Conservation (phyloP, 1,284 basidiomycete species). For the Sphagnurus paluster region DNA sequence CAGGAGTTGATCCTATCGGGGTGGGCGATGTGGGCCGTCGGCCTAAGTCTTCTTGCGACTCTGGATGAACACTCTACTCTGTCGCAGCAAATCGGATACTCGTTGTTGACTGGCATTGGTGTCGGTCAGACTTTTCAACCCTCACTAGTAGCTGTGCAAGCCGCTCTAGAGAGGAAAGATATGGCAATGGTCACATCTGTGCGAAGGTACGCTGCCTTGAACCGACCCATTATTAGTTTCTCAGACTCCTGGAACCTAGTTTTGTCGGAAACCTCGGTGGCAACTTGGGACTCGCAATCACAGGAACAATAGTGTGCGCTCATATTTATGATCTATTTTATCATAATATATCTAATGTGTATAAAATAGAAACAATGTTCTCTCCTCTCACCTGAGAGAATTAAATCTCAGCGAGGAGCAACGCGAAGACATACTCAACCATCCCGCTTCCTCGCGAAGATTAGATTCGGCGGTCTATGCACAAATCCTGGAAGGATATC, state of each 20-base stretch:
- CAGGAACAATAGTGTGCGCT: slow-evolving; percentile 22
- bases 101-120: slow-evolving; percentile 22
- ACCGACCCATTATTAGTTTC: background rate
- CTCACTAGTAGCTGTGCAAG: slow-evolving; percentile 23
- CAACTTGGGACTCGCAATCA: slow-evolving; percentile 22
- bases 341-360: background rate
- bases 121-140: slow-evolving; percentile 25
- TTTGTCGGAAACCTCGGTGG: slow-evolving; percentile 24
- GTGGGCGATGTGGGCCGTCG: slow-evolving; percentile 24
- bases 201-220: slow-evolving; percentile 15
- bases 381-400: slow-evolving; percentile 8
- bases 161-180: slow-evolving; percentile 22
- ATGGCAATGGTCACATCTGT: slow-evolving; percentile 24
- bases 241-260: slow-evolving; percentile 6
- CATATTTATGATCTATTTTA: background rate
- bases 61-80: slow-evolving; percentile 18
- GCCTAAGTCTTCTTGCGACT: slow-evolving; percentile 20
- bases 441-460: slow-evolving; percentile 13
- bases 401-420: slow-evolving; percentile 13
- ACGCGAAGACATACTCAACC: slow-evolving; percentile 14
- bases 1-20: slow-evolving; percentile 23
- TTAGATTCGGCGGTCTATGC: slow-evolving; percentile 12
- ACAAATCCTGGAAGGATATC: slow-evolving; percentile 19
- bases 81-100: slow-evolving; percentile 21
- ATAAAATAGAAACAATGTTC: slow-evolving; percentile 14